Percentiles rank a stretch among this genome's conserved stretches.
Conservation (phyloP, 2,329 filamentous ascomycete genomes). For the Aureobasidium sp. region DNA sequence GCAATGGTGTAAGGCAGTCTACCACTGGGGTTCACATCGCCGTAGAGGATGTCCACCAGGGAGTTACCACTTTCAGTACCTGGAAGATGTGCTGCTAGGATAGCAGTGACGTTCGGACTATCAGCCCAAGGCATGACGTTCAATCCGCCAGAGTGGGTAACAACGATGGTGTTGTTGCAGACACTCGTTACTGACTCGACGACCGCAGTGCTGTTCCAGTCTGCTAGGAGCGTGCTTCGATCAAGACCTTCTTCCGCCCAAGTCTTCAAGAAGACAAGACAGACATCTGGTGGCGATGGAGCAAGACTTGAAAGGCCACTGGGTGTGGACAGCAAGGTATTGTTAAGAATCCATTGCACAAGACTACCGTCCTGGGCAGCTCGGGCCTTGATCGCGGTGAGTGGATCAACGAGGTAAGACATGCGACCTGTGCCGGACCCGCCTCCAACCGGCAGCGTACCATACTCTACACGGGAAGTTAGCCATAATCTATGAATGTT, state of each 20-base stretch:
- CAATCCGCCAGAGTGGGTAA: constrained; percentile 37
- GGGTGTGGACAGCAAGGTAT: constrained; percentile 25
- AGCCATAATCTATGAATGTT: background rate
- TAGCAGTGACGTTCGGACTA: constrained; percentile 35
- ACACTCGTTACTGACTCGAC: constrained; percentile 37
- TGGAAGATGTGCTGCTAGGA: constrained; percentile 33
- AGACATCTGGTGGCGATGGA: constrained; percentile 32
- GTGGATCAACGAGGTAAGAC: constrained; percentile 30
- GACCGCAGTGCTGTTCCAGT: constrained; percentile 34
- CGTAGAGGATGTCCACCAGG: constrained; percentile 32
- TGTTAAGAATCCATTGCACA: constrained; percentile 39
- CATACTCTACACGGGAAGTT: constrained; percentile 22
- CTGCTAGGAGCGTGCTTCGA: constrained; percentile 30
- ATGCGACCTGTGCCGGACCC: constrained; percentile 34
- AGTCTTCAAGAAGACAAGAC: constrained; percentile 53
- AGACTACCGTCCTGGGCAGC: constrained; percentile 24
- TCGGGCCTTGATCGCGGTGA: constrained; percentile 32
- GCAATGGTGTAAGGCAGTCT: constrained; percentile 33
- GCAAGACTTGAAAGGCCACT: constrained; percentile 18
- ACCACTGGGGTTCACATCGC: constrained; percentile 26
- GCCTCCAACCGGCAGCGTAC: constrained; percentile 36
- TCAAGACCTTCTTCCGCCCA: constrained; percentile 40
- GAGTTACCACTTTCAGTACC: constrained; percentile 35
- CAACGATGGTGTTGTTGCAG: constrained; percentile 45
- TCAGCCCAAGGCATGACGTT: constrained; percentile 34